Percentiles rank a stretch among this genome's conserved stretches.
These are phyloP conservation scores for Plasmopara viticola DNA, from an alignment of 352 stramenopile species.

Conservation along the genomic window DNA sequence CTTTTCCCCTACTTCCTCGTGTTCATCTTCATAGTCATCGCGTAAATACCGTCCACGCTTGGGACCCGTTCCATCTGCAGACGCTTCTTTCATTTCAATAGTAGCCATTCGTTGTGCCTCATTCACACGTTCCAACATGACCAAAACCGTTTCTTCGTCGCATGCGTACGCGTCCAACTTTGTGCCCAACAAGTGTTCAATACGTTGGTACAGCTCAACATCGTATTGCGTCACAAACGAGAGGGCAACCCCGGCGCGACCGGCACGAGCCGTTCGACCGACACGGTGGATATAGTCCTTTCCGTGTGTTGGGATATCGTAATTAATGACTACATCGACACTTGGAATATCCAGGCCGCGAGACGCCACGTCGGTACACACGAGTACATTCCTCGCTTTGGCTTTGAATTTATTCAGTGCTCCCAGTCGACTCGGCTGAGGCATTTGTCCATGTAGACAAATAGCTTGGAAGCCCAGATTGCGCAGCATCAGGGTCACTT, in stretches of 20 bases:
- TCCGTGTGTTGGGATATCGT: conserved; percentile 96
- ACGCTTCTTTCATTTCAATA: conserved; percentile 84
- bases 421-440: conserved; percentile 94
- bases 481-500: conserved; percentile 95
- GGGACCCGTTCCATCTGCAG: conserved; percentile 35
- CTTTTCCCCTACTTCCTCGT: conserved; percentile 40
- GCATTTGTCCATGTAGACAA: conserved; percentile 98
- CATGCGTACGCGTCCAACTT: conserved; percentile 78
- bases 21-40: conserved; percentile 40
- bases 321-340: conserved; percentile 99
- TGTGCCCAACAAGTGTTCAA: conserved; percentile 88
- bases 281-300: conserved; percentile 99
- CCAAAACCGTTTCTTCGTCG: conserved; percentile 94
- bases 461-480: conserved; percentile 97
- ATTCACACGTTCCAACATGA: conserved; percentile 95
- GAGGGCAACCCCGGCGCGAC: conserved; percentile 90
- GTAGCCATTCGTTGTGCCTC: conserved; percentile 95
- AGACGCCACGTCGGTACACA: conserved; percentile 86
- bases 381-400: conserved; percentile 82
- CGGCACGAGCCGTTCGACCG: conserved; percentile 95
- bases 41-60: conserved; percentile 61
- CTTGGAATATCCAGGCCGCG: conserved; percentile 95
- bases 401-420: conserved; percentile 98
- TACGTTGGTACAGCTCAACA: conserved; percentile 97
- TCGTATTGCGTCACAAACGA: conserved; percentile 99